These are phyloP conservation scores for Solanum hybrid DNA, from an alignment of 305 asterid species.

Conservation along the genomic window DNA sequence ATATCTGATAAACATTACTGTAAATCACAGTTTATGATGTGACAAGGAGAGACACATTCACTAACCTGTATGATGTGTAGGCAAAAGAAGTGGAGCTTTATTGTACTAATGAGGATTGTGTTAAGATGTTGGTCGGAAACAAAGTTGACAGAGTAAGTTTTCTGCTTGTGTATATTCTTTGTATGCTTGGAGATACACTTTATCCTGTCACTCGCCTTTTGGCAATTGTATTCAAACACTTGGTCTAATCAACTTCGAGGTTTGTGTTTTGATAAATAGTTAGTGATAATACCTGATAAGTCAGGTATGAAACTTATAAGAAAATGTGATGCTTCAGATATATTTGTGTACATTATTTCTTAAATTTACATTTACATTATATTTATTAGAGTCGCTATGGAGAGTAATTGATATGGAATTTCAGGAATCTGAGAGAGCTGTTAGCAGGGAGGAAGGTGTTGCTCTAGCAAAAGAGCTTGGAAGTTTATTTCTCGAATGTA, in stretches of 20 bases:
- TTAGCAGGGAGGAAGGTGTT: conserved; percentile 15
- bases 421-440: conserved; percentile 17
- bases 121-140: conserved; percentile 22
- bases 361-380: background rate
- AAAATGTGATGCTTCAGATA: background rate
- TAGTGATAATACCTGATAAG: background rate
- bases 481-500: conserved; percentile 19
- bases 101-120: conserved; percentile 14
- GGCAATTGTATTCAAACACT: background rate
- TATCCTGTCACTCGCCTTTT: background rate
- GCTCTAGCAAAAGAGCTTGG: conserved; percentile 11
- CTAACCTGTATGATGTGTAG: conserved; percentile 13
- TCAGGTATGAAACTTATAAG: background rate
- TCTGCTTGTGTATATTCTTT: background rate
- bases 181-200: background rate
- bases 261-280: background rate
- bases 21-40: conserved; percentile 17
- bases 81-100: conserved; percentile 13
- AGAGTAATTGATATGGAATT: background rate
- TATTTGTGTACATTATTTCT: background rate
- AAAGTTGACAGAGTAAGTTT: conserved; percentile 17
- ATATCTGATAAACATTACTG: background rate
- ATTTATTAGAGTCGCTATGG: background rate
- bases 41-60: conserved; percentile 14
- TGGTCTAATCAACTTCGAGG: background rate